Evolutionary conservation across 352 stramenopile species (phyloP), one percentile per base, ranked within the genome.

Genomic region (Phytopythium boreale): DNA sequence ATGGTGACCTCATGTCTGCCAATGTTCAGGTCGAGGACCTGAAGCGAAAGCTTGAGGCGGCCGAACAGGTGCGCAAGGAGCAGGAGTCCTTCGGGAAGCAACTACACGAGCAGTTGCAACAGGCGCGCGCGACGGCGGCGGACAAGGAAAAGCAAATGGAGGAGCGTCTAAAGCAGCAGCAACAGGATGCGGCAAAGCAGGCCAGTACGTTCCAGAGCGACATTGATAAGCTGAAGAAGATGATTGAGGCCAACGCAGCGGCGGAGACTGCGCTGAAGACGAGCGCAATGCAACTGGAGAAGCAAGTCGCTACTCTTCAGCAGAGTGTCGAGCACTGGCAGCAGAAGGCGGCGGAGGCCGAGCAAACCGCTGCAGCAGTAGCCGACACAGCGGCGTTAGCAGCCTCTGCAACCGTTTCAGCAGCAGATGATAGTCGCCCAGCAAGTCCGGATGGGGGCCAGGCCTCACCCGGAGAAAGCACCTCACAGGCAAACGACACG

Each of bases 21-120:
- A 90, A 84, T 47, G 83, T 95, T 0, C 87, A 93, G 49, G 55
- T 93, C 1, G 84, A 93, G 41, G 87, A 95, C 37, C 68, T 81
- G 20, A 87, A 85, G 24, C 76, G 87, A 14, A 80, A 85, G 11
- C 65, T 90, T 3, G 78, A 92, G 62, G 77, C 71, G 7, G 88
- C 84, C 5, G 84, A 92, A 31, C 70, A 90, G 56, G 82, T 86
- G 64, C 68, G 73, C 7, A 81, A 89, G 46, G 84, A 93, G 29
- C 81, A 88, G 62, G 74, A 91, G 39, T 59, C 64, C 5, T 86
- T 87, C 34, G 69, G 68, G 0, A 64, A 88, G 12, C 68, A 87
- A 47, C 68, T 89, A 26, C 78, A 89, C 55, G 66, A 68, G 0
- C 73, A 89, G 27, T 56, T 93, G 10, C 80, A 90, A 39, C 72